Evolutionary conservation across 2,329 filamentous ascomycete species (phyloP).

Genomic region (Paecilomyces fulvus): DNA sequence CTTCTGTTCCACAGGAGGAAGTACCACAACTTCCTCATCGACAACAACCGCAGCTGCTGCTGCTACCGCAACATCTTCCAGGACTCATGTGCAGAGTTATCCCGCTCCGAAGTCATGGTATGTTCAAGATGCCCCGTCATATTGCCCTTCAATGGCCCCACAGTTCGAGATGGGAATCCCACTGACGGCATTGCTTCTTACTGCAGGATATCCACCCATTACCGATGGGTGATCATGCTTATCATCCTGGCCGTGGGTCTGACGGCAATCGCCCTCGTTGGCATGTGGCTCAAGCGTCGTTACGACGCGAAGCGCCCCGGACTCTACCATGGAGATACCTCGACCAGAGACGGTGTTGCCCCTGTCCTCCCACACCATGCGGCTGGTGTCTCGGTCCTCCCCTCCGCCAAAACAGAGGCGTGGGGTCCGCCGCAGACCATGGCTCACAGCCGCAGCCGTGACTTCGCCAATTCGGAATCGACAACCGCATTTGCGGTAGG

Average conservation of each 20-base stretch:
- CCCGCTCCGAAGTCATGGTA: conserved; percentile 14
- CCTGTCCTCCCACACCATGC: neutral
- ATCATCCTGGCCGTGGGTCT: conserved; percentile 66
- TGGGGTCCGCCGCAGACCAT: conserved; percentile 11
- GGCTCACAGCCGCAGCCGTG: conserved; percentile 5
- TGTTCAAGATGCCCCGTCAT: conserved; percentile 2
- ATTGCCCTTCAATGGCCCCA: neutral
- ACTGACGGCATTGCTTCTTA: neutral
- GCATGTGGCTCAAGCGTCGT: conserved; percentile 63
- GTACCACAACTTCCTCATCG: conserved; percentile 21
- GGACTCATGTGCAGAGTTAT: conserved; percentile 4
- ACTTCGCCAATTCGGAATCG: conserved; percentile 6
- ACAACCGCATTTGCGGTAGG: neutral
- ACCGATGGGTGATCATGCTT: conserved; percentile 74
- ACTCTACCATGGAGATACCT: conserved; percentile 20
- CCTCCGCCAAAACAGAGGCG: conserved; percentile 1
- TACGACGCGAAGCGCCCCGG: conserved; percentile 54
- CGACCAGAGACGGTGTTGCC: conserved; percentile 4
- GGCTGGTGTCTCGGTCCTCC: neutral
- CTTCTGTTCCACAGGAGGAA: conserved; percentile 50
- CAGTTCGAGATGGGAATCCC: neutral
- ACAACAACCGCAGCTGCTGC: conserved; percentile 12
- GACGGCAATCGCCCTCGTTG: conserved; percentile 55
- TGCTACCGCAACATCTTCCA: conserved; percentile 14
- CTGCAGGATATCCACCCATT: conserved; percentile 59